Percentiles rank a stretch among this genome's conserved stretches.
Conservation (phyloP, 148 eudicot species). For the Dysphania ambrosioides region DNA sequence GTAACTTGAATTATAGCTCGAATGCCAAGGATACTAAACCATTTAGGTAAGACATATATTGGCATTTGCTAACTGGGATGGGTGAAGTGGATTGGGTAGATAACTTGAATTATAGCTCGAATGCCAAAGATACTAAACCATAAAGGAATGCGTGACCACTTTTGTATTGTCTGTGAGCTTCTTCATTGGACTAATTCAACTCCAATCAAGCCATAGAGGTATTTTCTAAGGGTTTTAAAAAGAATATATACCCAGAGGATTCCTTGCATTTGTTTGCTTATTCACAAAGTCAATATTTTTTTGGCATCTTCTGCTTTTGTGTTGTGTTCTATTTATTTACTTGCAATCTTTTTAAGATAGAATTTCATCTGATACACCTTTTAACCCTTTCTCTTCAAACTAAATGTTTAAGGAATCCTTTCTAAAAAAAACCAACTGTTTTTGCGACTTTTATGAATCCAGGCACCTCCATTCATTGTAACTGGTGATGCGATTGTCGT, state of each 20-base stretch:
- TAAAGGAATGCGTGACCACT: not conserved
- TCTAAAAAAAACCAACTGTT: not conserved
- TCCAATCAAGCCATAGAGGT: not conserved
- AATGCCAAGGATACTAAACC: no score
- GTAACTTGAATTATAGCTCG: no score
- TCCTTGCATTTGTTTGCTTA: conserved; percentile 14
- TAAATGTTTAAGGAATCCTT: not conserved
- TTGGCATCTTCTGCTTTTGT: not conserved
- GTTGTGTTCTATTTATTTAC: not conserved
- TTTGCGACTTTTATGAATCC: conserved; percentile 10
- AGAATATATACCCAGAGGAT: no score
- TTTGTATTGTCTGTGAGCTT: not conserved
- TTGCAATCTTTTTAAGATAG: not conserved
- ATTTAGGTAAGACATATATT: no score
- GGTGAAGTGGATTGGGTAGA: no score
- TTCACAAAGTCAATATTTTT: conserved; percentile 22
- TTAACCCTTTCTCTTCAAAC: not conserved
- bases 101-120: no score
- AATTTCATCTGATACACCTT: not conserved
- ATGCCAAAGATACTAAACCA: not conserved
- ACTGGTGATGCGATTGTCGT: conserved; percentile 60
- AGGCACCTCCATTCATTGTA: conserved; percentile 76
- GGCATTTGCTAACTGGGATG: no score
- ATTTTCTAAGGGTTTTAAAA: not conserved
- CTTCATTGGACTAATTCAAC: conserved; percentile 3